Base-by-base conservation (phyloP, 345 rosid species). In the Zanthoxylum bungeanum region DNA sequence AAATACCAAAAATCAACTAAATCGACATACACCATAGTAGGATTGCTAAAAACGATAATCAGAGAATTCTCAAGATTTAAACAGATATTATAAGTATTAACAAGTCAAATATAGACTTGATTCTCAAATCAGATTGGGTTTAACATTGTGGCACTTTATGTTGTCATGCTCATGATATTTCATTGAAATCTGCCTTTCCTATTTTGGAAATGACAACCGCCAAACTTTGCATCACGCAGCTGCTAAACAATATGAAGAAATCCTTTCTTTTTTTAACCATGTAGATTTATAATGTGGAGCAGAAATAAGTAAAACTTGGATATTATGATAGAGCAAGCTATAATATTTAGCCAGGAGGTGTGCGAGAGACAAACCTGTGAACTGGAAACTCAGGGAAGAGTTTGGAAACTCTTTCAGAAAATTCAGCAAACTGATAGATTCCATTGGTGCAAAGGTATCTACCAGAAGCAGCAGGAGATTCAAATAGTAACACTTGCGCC, bases 401-500 rank as follows among this genome's bases (percentile, higher is more conserved):
- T 30, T 78, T 78, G 30, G 85, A 86, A 33, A 88, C 88, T 25
- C 66, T 81, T 47, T 76, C 81, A 64, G 96, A 90, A 39, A 93
- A 88, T 60, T 89, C 88, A 57, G 87, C 74, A 61, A 91, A 89
- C 78, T 89, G 90, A 74, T 84, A 91, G 57, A 89, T 88, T 53
- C 95, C 97, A 51, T 91, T 91, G 30, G 89, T 86, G 79, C 97
- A 91, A 7, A 91, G 85, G 69, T 88, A 88, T 77, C 96, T 75
- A 73, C 97, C 93, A 59, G 85, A 87, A 60, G 93, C 90, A 46
- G 80, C 65, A 2, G 86, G 85, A 52, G 85, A 77, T 59, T 91
- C 87, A 24, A 86, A 83, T 6, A 93, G 76, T 80, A 88, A 69
- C 21, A 89, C 64, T 6, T 89, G 97, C 9, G 87, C 85, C 74